These are phyloP conservation scores for Spizellomyces sp. DNA, from an alignment of 192 early-diverging fungal genomes.

Conservation along the genomic window DNA sequence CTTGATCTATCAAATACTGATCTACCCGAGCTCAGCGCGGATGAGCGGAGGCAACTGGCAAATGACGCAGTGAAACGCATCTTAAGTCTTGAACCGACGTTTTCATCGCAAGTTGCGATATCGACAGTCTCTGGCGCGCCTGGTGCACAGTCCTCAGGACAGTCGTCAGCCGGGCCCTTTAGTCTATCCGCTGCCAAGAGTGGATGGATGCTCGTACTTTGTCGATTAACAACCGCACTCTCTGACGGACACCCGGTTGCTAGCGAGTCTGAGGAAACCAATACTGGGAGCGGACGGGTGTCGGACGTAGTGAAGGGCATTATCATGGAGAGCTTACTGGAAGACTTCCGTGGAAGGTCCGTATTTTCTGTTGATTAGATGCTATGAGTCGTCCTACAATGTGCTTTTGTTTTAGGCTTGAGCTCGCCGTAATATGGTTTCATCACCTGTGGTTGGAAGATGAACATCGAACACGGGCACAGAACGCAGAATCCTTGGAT, in stretches of 20 bases:
- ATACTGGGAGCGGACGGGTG: too few species aligned
- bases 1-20: neutral
- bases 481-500: neutral
- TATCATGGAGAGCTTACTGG: constrained; percentile 60
- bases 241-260: neutral
- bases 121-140: too few species aligned
- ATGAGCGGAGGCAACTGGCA: constrained; percentile 19
- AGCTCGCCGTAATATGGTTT: constrained; percentile 74
- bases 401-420: constrained; percentile 44
- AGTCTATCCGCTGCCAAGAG: constrained; percentile 34
- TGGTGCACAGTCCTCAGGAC: too few species aligned
- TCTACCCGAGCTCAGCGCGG: constrained; percentile 1
- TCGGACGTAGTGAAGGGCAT: constrained; percentile 29
- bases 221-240: constrained; percentile 25
- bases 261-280: too few species aligned
- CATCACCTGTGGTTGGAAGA: constrained; percentile 67
- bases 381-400: neutral
- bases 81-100: constrained; percentile 24
- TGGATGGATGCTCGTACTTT: constrained; percentile 52
- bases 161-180: too few species aligned
- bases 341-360: constrained; percentile 64
- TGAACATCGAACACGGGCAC: constrained; percentile 10
- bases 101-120: too few species aligned
- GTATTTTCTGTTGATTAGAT: constrained; percentile 5
- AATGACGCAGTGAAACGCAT: constrained; percentile 34